Conservation (phyloP, 2,329 filamentous ascomycete species). For the Stagonosporopsis cucurbitacearum region DNA sequence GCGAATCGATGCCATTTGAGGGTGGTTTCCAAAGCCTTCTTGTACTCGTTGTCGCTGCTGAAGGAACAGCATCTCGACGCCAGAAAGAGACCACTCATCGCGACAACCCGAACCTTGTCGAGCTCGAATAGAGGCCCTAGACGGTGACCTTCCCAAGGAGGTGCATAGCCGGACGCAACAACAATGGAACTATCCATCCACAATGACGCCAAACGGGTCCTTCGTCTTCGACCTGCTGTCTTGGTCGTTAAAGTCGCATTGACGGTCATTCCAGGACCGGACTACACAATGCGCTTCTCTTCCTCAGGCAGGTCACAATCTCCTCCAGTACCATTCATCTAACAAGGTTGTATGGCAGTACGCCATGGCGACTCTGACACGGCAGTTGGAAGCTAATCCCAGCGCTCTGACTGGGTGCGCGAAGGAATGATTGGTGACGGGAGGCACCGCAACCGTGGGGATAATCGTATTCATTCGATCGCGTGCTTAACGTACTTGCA, state of each 20-base stretch:
- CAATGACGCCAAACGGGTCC: background rate
- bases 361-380: conserved; percentile 2
- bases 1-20: conserved; percentile 15
- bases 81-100: conserved; percentile 2
- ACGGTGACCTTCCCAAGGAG: conserved; percentile 15
- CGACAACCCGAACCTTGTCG: conserved; percentile 4
- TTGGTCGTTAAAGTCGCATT: conserved; percentile 6
- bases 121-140: background rate
- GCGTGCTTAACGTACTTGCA: conserved; percentile 7
- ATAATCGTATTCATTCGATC: conserved; percentile 8
- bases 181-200: conserved; percentile 1
- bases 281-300: conserved; percentile 12
- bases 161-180: conserved; percentile 6
- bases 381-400: conserved; percentile 4
- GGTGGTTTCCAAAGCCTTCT: conserved; percentile 2
- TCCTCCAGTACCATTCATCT: conserved; percentile 10
- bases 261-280: background rate
- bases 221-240: conserved; percentile 8
- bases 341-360: background rate
- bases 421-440: conserved; percentile 17
- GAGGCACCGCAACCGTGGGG: conserved; percentile 7
- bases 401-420: background rate
- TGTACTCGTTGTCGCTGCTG: conserved; percentile 3
- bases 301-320: conserved; percentile 12
- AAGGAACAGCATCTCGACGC: background rate